A percentile compares a stretch with the other conserved stretches of the same genome.
Conservation (phyloP, 176 grass and related monocot genomes). For the Musa troglodytarum region DNA sequence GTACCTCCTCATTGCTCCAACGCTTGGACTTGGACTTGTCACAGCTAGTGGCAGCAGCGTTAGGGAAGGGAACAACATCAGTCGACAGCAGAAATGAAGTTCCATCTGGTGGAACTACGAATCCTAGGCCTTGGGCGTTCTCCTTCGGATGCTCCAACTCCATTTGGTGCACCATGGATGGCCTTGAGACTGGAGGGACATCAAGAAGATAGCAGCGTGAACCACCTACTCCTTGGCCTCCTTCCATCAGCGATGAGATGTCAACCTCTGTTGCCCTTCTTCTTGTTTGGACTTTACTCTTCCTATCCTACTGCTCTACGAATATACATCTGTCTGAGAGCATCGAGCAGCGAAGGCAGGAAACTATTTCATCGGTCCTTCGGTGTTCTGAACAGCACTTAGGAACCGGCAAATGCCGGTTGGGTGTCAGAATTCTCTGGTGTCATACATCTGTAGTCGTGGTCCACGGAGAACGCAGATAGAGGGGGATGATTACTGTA, state of each 20-base stretch:
- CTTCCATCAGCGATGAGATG: conserved; percentile 8
- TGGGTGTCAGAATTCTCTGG: neutral
- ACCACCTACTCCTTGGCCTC: neutral
- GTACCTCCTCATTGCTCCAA: conserved; percentile 8
- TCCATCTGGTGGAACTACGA: neutral
- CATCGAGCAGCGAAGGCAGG: too few relatives aligned
- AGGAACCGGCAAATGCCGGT: neutral
- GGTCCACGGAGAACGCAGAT: too few relatives aligned
- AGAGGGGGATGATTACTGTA: too few relatives aligned
- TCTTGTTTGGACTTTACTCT: neutral
- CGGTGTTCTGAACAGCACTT: neutral
- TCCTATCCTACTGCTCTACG: too few relatives aligned
- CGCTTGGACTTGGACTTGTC: neutral
- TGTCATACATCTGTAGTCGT: too few relatives aligned
- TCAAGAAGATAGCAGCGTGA: neutral
- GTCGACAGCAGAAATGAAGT: neutral
- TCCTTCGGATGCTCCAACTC: conserved; percentile 1
- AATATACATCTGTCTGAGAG: too few relatives aligned
- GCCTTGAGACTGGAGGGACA: neutral
- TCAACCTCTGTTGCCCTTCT: neutral
- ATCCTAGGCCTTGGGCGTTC: neutral
- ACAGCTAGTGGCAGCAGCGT: neutral
- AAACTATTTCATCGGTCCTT: too few relatives aligned
- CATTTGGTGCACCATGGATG: neutral
- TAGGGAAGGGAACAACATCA: neutral